These are phyloP conservation scores for Colletotrichum tropicicola DNA, from an alignment of 2,329 filamentous ascomycete species.

Conservation along the genomic window DNA sequence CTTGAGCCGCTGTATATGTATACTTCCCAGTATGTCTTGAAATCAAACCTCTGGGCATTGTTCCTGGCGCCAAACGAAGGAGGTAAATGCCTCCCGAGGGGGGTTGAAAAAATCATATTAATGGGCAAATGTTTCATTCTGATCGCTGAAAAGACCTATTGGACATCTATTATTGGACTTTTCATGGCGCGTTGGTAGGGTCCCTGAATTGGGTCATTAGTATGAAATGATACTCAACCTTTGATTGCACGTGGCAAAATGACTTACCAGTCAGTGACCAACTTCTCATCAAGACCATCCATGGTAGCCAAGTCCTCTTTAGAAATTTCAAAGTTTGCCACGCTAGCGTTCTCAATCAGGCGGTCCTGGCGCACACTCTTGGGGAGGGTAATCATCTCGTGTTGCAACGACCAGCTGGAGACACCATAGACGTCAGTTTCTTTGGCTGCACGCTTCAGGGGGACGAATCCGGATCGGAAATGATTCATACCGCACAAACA, in stretches of 20 bases:
- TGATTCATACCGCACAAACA: constrained; percentile 65
- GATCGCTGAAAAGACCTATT: no score
- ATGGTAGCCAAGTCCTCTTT: constrained; percentile 69
- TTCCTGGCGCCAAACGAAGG: neutral
- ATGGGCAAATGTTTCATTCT: no score
- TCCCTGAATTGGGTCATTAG: constrained; percentile 33
- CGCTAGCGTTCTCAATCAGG: constrained; percentile 71
- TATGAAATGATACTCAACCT: neutral
- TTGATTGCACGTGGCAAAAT: neutral
- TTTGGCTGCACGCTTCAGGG: neutral
- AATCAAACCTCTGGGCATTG: neutral
- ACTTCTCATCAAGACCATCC: constrained; percentile 74
- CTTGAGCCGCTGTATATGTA: no score
- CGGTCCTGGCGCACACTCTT: constrained; percentile 74
- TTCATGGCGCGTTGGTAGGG: constrained; percentile 40
- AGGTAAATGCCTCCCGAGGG: no score
- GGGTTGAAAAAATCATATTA: no score
- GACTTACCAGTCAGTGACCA: constrained; percentile 73
- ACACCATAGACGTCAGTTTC: neutral
- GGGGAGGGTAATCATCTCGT: constrained; percentile 76
- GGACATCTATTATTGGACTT: no score
- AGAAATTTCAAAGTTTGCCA: constrained; percentile 69
- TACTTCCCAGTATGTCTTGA: no score
- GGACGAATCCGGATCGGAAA: neutral
- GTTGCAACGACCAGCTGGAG: constrained; percentile 77